Conservation (phyloP, 371 early-diverging fungal genomes). For the Smittium culicis region DNA sequence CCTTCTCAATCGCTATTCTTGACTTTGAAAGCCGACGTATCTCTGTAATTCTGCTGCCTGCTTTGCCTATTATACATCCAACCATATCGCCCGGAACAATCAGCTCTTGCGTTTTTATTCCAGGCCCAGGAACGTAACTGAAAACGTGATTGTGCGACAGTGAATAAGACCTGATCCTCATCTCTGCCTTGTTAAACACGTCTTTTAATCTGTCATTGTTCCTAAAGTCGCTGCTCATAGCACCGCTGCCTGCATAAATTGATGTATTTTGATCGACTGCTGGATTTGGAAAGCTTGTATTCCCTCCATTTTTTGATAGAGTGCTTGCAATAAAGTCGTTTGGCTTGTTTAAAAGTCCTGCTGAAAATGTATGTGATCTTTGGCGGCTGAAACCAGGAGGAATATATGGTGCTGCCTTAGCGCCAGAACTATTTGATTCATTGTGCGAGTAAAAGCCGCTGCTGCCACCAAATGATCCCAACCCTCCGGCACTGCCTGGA, state of each 20-base stretch:
- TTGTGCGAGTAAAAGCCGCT: slow-evolving; percentile 17
- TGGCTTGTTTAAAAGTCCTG: not conserved
- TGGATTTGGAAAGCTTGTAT: not conserved
- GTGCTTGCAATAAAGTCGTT: not conserved
- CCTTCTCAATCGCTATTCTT: slow-evolving; percentile 68
- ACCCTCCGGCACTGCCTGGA: slow-evolving; percentile 8
- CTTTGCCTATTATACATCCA: slow-evolving; percentile 85
- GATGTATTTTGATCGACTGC: not conserved
- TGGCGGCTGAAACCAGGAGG: slow-evolving; percentile 1
- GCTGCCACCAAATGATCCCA: slow-evolving; percentile 12
- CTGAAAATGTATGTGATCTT: slow-evolving; percentile 4
- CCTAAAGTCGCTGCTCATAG: too few relatives aligned
- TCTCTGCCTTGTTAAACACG: not conserved
- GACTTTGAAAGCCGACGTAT: slow-evolving; percentile 78
- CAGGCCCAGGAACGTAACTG: not conserved
- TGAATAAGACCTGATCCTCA: not conserved
- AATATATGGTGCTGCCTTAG: slow-evolving; percentile 27
- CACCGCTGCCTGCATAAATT: too few relatives aligned
- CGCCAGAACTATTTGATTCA: too few relatives aligned
- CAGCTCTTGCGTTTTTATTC: slow-evolving; percentile 52
- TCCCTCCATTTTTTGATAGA: not conserved
- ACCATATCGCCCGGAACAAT: slow-evolving; percentile 82
- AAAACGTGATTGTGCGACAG: not conserved
- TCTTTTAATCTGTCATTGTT: not conserved
- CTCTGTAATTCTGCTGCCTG: slow-evolving; percentile 76